Conservation (phyloP, 306 rosid species). For the Casuarina glauca region DNA sequence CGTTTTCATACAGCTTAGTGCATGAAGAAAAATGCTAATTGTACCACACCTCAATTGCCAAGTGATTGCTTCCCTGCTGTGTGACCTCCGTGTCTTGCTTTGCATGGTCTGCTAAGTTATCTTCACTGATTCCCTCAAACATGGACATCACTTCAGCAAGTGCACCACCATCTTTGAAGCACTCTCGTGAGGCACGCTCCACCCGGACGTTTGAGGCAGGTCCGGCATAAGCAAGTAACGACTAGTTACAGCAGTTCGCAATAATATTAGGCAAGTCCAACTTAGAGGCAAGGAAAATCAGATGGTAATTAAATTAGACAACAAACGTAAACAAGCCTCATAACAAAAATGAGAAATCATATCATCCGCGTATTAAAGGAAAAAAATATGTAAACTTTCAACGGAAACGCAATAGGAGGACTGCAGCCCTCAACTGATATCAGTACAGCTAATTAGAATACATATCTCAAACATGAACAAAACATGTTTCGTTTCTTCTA, state of each 20-base stretch:
- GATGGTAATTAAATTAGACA: background rate
- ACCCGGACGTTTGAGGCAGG: constrained; percentile 84
- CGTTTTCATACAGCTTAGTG: constrained; percentile 15
- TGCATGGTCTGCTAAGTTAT: constrained; percentile 35
- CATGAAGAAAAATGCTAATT: constrained; percentile 8
- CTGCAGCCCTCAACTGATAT: background rate
- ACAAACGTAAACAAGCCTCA: background rate
- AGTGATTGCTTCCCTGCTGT: constrained; percentile 39
- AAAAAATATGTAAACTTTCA: background rate
- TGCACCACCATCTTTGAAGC: constrained; percentile 77
- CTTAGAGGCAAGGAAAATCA: background rate
- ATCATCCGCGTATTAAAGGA: background rate
- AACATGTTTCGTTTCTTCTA: background rate
- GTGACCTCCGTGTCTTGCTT: constrained; percentile 33
- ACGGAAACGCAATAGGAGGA: background rate
- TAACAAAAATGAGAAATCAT: background rate
- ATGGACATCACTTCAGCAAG: constrained; percentile 75
- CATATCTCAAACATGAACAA: constrained; percentile 2
- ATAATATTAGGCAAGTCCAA: constrained; percentile 14
- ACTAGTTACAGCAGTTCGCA: constrained; percentile 43
- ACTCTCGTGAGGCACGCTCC: constrained; percentile 66
- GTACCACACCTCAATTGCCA: constrained; percentile 59
- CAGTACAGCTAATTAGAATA: background rate
- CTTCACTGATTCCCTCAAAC: constrained; percentile 53
- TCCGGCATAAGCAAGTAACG: constrained; percentile 81